Evolutionary conservation across 2,329 filamentous ascomycete species (phyloP).

Genomic region (Penicillium sp.): DNA sequence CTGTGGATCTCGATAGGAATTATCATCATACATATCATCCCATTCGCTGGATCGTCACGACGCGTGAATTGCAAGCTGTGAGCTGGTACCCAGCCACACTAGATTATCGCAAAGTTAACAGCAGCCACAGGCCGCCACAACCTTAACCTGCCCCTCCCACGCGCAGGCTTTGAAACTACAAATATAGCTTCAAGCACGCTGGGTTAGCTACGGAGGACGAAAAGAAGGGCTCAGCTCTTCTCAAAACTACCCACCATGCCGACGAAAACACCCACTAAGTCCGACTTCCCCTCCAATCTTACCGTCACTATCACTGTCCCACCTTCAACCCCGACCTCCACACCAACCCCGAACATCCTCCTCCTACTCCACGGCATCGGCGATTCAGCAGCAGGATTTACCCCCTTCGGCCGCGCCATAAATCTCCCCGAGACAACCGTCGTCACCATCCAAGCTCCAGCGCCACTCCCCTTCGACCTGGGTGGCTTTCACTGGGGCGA

Average conservation of each 20-base stretch:
- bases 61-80: too few species aligned
- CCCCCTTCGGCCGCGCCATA: slow-evolving; percentile 70
- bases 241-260: slow-evolving; percentile 32
- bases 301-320: slow-evolving; percentile 49
- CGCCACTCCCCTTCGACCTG: slow-evolving; percentile 71
- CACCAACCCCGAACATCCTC: slow-evolving; percentile 72
- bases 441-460: slow-evolving; percentile 74
- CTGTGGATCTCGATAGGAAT: not conserved
- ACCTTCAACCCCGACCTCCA: slow-evolving; percentile 48
- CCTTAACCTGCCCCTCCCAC: not conserved
- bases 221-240: not conserved
- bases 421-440: slow-evolving; percentile 77
- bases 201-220: not conserved
- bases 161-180: not conserved
- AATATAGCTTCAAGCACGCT: not conserved
- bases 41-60: not conserved
- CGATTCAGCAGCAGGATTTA: slow-evolving; percentile 73
- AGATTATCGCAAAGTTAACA: not conserved
- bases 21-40: too few species aligned
- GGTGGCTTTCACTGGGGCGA: slow-evolving; percentile 74
- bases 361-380: slow-evolving; percentile 85
- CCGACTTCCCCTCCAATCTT: slow-evolving; percentile 55
- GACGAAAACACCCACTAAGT: slow-evolving; percentile 45
- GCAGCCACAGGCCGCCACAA: slow-evolving; percentile 4
- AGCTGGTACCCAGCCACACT: not conserved